Evolutionary conservation across 495 filamentous ascomycete genomes (phyloP).

Genomic region (Podospora tetraspora): DNA sequence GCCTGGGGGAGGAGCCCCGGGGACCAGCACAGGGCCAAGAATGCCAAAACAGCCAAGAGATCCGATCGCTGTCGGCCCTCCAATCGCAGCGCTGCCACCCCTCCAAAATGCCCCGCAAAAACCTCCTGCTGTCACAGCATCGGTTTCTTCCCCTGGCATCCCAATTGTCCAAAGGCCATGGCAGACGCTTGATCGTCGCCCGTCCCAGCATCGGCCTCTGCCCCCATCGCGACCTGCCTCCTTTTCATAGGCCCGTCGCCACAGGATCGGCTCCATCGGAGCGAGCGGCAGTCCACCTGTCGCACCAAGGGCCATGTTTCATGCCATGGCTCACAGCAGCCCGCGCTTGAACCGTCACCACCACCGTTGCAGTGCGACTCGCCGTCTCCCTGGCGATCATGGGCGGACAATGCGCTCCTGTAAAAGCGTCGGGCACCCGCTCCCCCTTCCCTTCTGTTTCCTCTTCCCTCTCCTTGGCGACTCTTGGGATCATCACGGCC

Average conservation of each 20-base stretch:
- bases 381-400: constrained; percentile 10
- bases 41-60: neutral
- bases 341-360: neutral
- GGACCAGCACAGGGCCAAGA: neutral
- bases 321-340: neutral
- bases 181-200: constrained; percentile 1
- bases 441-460: neutral
- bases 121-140: constrained; percentile 1
- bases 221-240: neutral
- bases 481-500: constrained; percentile 5
- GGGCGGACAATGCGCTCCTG: neutral
- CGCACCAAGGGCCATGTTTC: constrained; percentile 10
- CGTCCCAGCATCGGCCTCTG: neutral
- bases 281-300: neutral
- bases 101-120: neutral
- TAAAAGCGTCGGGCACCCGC: constrained; percentile 7
- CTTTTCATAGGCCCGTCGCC: neutral
- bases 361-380: neutral
- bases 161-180: neutral
- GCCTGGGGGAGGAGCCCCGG: neutral
- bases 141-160: constrained; percentile 6
- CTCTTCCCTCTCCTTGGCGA: constrained; percentile 2
- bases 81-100: neutral
- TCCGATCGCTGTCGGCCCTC: neutral
- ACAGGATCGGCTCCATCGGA: neutral